Evolutionary conservation across 257 asterid species (phyloP).

Genomic region (Thymus mandschuricus): DNA sequence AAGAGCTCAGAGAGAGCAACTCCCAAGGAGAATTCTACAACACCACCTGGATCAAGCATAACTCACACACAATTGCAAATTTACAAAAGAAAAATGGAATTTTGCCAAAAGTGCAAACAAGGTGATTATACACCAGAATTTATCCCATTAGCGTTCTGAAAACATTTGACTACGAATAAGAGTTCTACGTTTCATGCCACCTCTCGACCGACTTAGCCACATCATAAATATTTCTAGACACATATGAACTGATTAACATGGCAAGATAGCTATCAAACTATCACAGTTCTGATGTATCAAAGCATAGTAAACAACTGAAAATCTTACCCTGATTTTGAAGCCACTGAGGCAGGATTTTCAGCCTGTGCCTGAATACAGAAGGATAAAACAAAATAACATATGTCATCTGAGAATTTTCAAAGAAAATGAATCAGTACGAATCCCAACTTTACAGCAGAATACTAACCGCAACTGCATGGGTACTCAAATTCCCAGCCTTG

Average conservation of each 20-base stretch:
- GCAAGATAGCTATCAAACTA: neutral
- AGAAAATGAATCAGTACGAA: neutral
- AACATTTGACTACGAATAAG: neutral
- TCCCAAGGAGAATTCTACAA: neutral
- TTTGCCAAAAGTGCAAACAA: neutral
- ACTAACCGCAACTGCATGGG: slow-evolving; percentile 66
- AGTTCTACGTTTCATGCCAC: neutral
- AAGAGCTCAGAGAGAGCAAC: neutral
- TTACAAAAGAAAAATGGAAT: neutral
- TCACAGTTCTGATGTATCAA: neutral
- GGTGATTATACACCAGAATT: neutral
- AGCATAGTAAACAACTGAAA: neutral
- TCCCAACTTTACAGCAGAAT: neutral
- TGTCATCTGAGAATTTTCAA: neutral
- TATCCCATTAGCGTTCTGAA: neutral
- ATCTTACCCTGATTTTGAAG: slow-evolving; percentile 64
- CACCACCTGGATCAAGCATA: neutral
- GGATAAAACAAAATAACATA: neutral
- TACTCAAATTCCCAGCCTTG: slow-evolving; percentile 37
- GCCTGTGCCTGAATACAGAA: slow-evolving; percentile 47
- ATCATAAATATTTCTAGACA: neutral
- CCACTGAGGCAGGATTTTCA: slow-evolving; percentile 49
- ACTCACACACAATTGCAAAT: slow-evolving; percentile 1
- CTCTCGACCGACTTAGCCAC: slow-evolving; percentile 8
- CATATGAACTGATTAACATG: neutral